Percentiles rank a stretch among this genome's conserved stretches.
These are phyloP conservation scores for Protea cynaroides DNA, from an alignment of 164 flowering plant genomes.

Conservation along the genomic window DNA sequence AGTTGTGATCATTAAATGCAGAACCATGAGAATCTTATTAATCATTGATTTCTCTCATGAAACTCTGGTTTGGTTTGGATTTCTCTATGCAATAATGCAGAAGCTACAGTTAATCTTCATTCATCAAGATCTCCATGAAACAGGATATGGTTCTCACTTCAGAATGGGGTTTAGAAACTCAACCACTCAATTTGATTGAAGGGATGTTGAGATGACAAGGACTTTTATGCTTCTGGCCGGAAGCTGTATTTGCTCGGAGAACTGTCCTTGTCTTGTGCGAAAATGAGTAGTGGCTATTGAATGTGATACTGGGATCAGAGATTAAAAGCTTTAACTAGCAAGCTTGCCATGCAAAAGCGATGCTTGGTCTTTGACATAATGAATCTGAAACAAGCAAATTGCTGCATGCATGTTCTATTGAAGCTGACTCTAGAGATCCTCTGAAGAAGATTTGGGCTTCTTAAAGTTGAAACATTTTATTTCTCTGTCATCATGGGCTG, in stretches of 20 bases:
- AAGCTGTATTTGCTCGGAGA: background rate
- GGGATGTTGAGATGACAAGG: background rate
- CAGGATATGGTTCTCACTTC: background rate
- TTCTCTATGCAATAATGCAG: background rate
- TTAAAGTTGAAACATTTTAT: background rate
- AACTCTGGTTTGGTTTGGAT: background rate
- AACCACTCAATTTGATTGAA: background rate
- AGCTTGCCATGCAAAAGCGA: background rate
- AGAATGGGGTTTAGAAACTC: background rate
- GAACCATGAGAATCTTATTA: background rate
- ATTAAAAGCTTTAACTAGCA: background rate
- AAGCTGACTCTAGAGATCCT: background rate
- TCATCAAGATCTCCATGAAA: background rate
- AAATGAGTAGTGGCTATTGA: background rate
- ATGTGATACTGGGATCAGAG: background rate
- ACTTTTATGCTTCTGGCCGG: background rate
- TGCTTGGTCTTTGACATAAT: background rate
- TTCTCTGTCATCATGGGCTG: background rate
- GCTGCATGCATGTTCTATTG: background rate
- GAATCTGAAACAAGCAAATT: background rate
- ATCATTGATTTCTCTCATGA: background rate
- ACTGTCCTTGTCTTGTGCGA: background rate
- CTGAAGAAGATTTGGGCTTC: background rate
- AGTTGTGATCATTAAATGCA: slow-evolving; percentile 3
- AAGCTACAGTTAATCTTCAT: background rate